Evolutionary conservation across 139 green algal genomes (phyloP).

Genomic region (Pseudopediastrum boryanum): DNA sequence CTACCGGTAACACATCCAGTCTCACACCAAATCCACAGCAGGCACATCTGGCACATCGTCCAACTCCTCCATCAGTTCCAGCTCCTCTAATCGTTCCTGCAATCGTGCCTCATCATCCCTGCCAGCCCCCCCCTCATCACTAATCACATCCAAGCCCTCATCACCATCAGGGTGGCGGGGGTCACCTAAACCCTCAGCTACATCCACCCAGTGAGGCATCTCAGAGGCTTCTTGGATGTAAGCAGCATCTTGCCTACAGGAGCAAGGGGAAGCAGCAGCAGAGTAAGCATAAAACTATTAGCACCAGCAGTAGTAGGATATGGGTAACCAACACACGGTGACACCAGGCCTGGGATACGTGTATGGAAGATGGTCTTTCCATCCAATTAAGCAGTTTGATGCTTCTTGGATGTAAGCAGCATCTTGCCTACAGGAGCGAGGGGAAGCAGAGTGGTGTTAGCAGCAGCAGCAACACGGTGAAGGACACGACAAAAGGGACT

Average conservation of each 20-base stretch:
- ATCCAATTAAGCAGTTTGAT: background rate
- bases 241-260: conserved; percentile 20
- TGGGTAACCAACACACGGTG: no score
- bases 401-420: conserved; percentile 24
- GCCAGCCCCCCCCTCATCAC: background rate
- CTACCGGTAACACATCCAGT: no score
- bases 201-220: background rate
- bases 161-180: conserved; percentile 20
- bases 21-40: conserved; percentile 32
- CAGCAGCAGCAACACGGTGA: no score
- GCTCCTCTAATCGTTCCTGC: conserved; percentile 30
- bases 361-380: no score
- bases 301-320: no score
- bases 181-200: conserved; percentile 30
- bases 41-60: conserved; percentile 36
- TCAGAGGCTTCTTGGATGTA: conserved; percentile 12
- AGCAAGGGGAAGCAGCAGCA: no score
- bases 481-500: no score
- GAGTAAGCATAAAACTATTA: no score
- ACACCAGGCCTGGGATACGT: no score
- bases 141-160: background rate
- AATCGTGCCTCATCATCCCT: background rate
- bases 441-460: no score
- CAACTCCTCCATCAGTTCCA: conserved; percentile 39
- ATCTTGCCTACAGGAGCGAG: no score